Evolutionary conservation across 192 early-diverging fungal genomes (phyloP), one percentile per base, ranked within the genome.

Genomic region (Dissophora globulifera): DNA sequence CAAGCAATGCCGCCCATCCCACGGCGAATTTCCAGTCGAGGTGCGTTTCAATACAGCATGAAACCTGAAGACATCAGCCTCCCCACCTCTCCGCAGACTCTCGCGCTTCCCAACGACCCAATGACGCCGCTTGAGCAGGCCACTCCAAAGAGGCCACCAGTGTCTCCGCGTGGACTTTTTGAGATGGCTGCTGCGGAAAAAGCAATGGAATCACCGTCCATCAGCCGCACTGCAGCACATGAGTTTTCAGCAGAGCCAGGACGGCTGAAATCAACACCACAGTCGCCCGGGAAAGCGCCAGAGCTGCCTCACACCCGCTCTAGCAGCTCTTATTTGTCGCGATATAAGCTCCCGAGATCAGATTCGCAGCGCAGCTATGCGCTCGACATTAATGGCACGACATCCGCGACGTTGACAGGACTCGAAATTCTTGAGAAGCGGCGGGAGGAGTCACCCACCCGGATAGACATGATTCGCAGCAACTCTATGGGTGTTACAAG

Each of bases 301-400:
- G 4, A 6, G 43, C 43, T n/a, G 15, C 17, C 6, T n/a, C 43
- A 45, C 43, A 8, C 51, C 3, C 42, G 54, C n/a, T n/a, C n/a
- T 15, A n/a, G 31, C n/a, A 23, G 51, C 20, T 26, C 30, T 9
- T 60, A 26, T 46, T 23, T 27, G 8, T 20, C 38, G 12, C 38
- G 41, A 13, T 16, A 50, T 16, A 23, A 25, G 19, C 43, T 47
- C 26, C 27, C 13, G 12, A 51, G 71, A 33, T 43, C 56, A 2
- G 71, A 66, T 2, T 66, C 71, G 0, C 56, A 65, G 47, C 29
- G 56, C 23, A 75, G 71, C 27, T 75, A 75, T 60, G 71, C 71
- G 4, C 53, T 62, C 0, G 71, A 66, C 13, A 23, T 59, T 38
- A 9, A 38, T 20, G 50, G 41, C 16, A 27, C 22, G 20, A 11